Base-by-base conservation (phyloP, 139 green algal species). In the Raphidocelis subcapitata region DNA sequence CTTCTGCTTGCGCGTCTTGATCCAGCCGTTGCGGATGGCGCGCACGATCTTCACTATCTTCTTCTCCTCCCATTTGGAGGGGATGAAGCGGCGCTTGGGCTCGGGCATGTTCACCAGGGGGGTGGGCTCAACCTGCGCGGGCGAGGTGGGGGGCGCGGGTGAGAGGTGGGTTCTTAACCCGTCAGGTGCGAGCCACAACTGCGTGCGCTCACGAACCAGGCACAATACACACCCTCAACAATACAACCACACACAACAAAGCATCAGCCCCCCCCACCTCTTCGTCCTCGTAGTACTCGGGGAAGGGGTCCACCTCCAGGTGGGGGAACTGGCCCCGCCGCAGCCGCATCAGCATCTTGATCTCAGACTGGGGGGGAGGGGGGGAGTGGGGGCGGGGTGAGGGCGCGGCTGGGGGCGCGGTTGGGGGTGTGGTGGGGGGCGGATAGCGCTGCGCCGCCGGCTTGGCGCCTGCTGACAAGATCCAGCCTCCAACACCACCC, bases 51-150 rank as follows among this genome's bases (percentile, higher is more conserved):
- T 90, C 12, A 90, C 80, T 33, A 90, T 86, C 92, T 94, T 94
- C 65, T 97, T 92, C 79, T 97, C 95, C 85, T 99, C 95, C 83
- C 89, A 95, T 72, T 98, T 97, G 28, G 92, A 98, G 3, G 95
- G 95, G 4, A 95, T 85, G 85, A 99, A 99, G 56, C 96, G 86
- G 26, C 92, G 79, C 88, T 99, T 99, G 65, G 95, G 95, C 83
- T 97, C 93, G 4, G 95, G 96, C 2, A 79, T 82, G 56, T 77
- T 88, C 21, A 70, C 85, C 24, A 99, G 80, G 8, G 95, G 95
- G 63, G 93, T 89, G 23, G 88, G 76, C 69, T 92, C 85, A 0
- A 73, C 65, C 29, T 97, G 86, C 12, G 83, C 80, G 0, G 75
- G 90, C 82, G 97, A 97, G 90, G 86, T 96, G 83, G 92, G 81